Evolutionary conservation across 2,329 filamentous ascomycete genomes (phyloP).

Genomic region (Ophiostoma sp.): DNA sequence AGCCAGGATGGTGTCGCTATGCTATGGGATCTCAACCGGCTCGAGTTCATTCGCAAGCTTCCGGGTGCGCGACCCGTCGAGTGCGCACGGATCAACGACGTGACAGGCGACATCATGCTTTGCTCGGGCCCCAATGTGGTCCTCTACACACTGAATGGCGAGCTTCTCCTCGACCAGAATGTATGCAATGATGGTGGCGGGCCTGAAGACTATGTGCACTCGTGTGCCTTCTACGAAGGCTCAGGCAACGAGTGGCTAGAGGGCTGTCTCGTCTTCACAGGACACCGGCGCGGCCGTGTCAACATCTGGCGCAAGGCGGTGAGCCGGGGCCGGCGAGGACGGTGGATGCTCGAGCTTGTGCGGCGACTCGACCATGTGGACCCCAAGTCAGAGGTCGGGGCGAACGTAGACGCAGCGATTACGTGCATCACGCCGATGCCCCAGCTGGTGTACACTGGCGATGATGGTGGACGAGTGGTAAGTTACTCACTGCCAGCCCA

Average conservation of each 20-base stretch:
- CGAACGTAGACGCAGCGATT: constrained; percentile 62
- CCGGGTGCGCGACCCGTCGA: constrained; percentile 53
- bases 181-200: constrained; percentile 48
- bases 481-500: constrained; percentile 37
- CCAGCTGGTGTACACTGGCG: constrained; percentile 82
- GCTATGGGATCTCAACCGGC: constrained; percentile 89
- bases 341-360: constrained; percentile 72
- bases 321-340: constrained; percentile 50
- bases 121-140: constrained; percentile 70
- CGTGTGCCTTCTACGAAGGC: constrained; percentile 90
- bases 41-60: constrained; percentile 76
- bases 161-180: constrained; percentile 73
- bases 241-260: constrained; percentile 87
- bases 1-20: constrained; percentile 73
- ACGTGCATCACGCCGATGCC: constrained; percentile 82
- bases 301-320: constrained; percentile 63
- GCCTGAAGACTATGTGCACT: constrained; percentile 71
- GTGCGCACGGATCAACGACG: constrained; percentile 81
- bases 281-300: constrained; percentile 75
- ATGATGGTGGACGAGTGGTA: constrained; percentile 87
- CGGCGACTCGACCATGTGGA: constrained; percentile 79
- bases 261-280: constrained; percentile 79
- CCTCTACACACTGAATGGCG: constrained; percentile 84
- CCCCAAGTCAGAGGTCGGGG: constrained; percentile 54
- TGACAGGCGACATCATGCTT: constrained; percentile 82